Conservation (phyloP, 208 protist genomes). For the Crithidia brevicula region DNA sequence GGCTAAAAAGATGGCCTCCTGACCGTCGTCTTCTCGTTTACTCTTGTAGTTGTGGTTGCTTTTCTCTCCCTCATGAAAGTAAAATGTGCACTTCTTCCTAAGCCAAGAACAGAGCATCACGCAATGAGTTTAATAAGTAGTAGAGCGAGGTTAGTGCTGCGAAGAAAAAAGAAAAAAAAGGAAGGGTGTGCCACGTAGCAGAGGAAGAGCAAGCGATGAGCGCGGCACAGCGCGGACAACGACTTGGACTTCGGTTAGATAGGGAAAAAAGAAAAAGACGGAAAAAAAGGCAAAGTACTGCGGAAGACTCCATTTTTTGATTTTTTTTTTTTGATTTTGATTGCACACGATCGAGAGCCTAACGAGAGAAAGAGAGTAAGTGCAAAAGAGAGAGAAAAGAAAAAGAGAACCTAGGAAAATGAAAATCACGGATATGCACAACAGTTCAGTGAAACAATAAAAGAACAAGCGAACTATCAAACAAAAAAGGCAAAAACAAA, state of each 20-base stretch:
- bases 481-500: conserved; percentile 13
- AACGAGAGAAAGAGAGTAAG: not conserved
- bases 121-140: too few species aligned
- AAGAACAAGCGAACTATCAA: too few species aligned
- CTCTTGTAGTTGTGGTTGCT: too few species aligned
- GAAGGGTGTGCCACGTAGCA: not conserved
- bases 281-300: not conserved
- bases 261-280: not conserved
- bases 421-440: too few species aligned
- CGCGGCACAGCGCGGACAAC: not conserved
- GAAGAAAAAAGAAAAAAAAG: conserved; percentile 4
- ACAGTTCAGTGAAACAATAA: not conserved
- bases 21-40: too few species aligned
- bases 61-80: too few species aligned
- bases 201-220: conserved; percentile 3
- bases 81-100: too few species aligned
- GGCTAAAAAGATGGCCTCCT: too few species aligned
- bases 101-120: too few species aligned
- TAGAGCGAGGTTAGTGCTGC: too few species aligned
- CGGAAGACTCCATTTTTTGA: too few species aligned
- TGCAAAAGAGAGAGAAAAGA: not conserved
- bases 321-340: too few species aligned
- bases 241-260: not conserved
- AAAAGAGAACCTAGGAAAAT: conserved; percentile 5
- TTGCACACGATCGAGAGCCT: not conserved